A percentile compares a stretch with the other conserved stretches of the same genome.
phyloP scores from a whole-genome alignment of 2,329 filamentous ascomycete genomes.

The Beauveria varroae region DNA sequence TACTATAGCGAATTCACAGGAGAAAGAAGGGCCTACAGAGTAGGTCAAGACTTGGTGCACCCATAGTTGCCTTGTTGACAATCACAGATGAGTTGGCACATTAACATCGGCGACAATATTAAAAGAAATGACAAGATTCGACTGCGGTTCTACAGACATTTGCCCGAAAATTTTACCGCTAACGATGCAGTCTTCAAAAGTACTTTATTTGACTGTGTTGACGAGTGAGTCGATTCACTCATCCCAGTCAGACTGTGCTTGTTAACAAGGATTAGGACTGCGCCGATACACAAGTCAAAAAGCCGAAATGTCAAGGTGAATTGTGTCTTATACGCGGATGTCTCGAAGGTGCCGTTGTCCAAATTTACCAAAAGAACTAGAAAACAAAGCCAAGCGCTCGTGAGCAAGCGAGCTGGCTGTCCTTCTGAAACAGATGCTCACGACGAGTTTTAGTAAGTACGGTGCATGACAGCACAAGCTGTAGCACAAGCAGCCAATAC shows the following conservation, averaged over 20 bases:
- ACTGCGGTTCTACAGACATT: neutral
- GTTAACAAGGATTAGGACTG: neutral
- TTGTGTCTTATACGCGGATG: neutral
- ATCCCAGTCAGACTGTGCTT: neutral
- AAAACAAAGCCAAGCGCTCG: too few species aligned
- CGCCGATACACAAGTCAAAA: neutral
- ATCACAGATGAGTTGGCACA: slow-evolving; percentile 15
- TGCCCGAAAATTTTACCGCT: neutral
- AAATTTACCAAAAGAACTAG: neutral
- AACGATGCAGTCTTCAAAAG: neutral
- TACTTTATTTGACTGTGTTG: neutral
- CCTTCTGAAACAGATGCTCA: neutral
- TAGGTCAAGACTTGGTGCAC: neutral
- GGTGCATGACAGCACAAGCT: too few species aligned
- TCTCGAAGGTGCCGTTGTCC: neutral
- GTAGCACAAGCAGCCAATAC: neutral
- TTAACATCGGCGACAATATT: slow-evolving; percentile 15
- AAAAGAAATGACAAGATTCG: slow-evolving; percentile 11
- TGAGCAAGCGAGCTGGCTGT: too few species aligned
- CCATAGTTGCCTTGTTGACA: neutral
- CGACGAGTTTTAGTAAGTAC: neutral
- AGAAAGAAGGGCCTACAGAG: rapidly evolving
- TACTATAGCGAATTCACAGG: neutral
- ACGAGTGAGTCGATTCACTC: neutral
- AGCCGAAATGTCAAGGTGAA: neutral